Evolutionary conservation across 305 asterid genomes (phyloP).

Genomic region (Fraxinus dipetala): DNA sequence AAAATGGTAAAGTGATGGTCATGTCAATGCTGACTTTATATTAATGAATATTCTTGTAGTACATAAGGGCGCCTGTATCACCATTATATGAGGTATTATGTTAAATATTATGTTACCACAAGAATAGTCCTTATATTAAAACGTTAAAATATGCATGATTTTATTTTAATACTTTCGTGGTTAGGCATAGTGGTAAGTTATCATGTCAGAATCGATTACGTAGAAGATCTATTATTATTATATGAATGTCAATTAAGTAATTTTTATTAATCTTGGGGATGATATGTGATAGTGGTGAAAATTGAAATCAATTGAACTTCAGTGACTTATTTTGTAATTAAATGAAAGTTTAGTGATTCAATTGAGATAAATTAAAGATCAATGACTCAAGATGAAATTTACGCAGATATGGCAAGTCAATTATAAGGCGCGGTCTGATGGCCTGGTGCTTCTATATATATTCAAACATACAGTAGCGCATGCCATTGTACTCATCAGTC

Average conservation of each 20-base stretch:
- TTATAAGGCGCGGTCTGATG: not conserved
- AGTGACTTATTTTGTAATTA: not conserved
- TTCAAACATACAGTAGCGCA: not conserved
- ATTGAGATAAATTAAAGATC: not conserved
- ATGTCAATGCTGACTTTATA: not conserved
- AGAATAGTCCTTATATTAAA: too few relatives aligned
- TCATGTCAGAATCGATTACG: not conserved
- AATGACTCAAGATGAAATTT: not conserved
- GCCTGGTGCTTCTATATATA: not conserved
- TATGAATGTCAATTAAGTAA: not conserved
- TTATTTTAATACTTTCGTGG: not conserved
- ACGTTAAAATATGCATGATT: too few relatives aligned
- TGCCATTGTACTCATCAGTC: constrained; percentile 6
- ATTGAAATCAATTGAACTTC: not conserved
- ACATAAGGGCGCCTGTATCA: too few relatives aligned
- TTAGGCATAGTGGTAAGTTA: not conserved
- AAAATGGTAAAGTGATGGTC: not conserved
- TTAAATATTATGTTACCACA: too few relatives aligned
- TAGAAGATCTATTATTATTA: not conserved
- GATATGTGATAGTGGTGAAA: not conserved
- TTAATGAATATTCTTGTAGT: too few relatives aligned
- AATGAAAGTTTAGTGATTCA: not conserved
- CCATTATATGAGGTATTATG: too few relatives aligned
- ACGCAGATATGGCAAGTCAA: not conserved
- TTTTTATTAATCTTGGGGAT: not conserved